These are phyloP conservation scores for Suaeda aralocaspica DNA, from an alignment of 148 eudicot genomes.

Conservation along the genomic window DNA sequence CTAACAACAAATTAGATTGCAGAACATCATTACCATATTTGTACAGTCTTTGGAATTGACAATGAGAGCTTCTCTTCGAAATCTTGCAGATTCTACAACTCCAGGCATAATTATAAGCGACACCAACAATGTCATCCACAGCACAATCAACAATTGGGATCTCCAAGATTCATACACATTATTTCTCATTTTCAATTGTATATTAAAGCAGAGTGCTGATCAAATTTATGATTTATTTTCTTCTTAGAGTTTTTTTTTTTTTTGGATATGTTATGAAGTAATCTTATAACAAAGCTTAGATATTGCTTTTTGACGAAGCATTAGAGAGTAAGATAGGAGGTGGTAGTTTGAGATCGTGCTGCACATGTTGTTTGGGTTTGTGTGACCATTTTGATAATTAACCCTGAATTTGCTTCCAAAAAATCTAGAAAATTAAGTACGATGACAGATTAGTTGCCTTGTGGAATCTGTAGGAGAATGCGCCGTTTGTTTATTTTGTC, in stretches of 20 bases:
- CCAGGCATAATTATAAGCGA: neutral
- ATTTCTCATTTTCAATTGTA: neutral
- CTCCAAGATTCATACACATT: neutral
- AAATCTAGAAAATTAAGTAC: no score
- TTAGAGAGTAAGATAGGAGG: neutral
- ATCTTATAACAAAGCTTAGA: no score
- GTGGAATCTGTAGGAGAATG: no score
- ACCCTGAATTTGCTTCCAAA: no score
- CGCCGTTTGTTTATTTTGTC: no score
- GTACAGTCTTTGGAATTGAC: neutral
- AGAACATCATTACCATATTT: neutral
- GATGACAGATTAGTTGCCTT: no score
- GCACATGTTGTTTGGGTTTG: neutral
- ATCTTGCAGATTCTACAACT: neutral
- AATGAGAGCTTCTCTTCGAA: neutral
- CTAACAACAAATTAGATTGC: no score
- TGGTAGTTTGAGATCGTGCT: conserved; percentile 3
- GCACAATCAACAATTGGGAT: neutral
- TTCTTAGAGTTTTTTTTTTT: no score
- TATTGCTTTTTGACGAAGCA: no score
- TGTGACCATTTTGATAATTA: no score
- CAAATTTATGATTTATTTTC: no score
- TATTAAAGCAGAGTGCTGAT: no score
- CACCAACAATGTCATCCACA: neutral
- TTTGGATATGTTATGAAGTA: neutral